Evolutionary conservation across 306 rosid species (phyloP).

Genomic region (Arachis hypogaea): DNA sequence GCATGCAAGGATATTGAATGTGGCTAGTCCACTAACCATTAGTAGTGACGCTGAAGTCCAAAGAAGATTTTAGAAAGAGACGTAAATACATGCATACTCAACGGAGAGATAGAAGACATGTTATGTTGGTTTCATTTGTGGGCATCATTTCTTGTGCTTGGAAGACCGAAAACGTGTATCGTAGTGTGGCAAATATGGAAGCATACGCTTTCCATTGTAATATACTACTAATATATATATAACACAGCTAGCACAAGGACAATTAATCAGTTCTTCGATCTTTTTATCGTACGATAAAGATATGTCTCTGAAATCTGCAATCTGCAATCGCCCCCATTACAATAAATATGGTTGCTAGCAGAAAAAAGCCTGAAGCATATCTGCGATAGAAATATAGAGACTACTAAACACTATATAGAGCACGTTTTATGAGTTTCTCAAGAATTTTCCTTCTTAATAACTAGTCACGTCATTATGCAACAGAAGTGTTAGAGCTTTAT

Average conservation of each 20-base stretch:
- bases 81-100: neutral
- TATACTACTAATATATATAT: conserved; percentile 30
- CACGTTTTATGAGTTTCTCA: conserved; percentile 7
- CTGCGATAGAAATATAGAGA: neutral
- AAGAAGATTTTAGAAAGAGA: conserved; percentile 44
- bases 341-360: conserved; percentile 38
- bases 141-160: conserved; percentile 25
- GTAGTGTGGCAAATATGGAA: conserved; percentile 39
- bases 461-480: conserved; percentile 15
- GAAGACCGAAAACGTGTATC: conserved; percentile 25
- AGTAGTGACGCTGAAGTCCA: conserved; percentile 13
- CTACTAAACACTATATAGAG: neutral
- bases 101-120: neutral
- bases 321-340: conserved; percentile 34
- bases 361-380: conserved; percentile 19
- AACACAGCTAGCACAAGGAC: conserved; percentile 40
- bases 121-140: neutral
- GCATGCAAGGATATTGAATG: conserved; percentile 8
- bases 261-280: conserved; percentile 36
- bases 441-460: conserved; percentile 17
- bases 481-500: neutral
- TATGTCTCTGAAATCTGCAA: neutral
- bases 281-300: conserved; percentile 58
- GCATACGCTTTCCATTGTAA: conserved; percentile 41
- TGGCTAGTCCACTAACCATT: neutral